Evolutionary conservation across 1,284 basidiomycete species (phyloP).

Genomic region (Apiotrichum montevideense): DNA sequence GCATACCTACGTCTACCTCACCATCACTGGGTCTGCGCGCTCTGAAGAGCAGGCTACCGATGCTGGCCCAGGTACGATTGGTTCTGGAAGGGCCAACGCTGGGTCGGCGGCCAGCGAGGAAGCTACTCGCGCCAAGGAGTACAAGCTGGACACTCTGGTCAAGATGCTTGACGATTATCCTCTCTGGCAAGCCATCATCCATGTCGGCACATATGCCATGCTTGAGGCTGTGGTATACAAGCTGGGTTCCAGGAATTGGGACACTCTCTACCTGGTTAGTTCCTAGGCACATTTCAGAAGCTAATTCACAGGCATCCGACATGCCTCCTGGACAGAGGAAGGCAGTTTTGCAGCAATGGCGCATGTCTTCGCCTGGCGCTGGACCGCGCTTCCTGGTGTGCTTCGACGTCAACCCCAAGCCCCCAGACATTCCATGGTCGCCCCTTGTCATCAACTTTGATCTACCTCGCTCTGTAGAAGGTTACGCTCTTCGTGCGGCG

Average conservation of each 20-base stretch:
- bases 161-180: constrained; percentile 81
- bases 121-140: constrained; percentile 82
- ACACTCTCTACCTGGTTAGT: constrained; percentile 62
- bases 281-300: background rate
- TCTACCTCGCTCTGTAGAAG: constrained; percentile 88
- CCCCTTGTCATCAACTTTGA: constrained; percentile 92
- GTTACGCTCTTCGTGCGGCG: constrained; percentile 68
- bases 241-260: constrained; percentile 73
- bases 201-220: constrained; percentile 77
- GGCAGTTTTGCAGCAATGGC: constrained; percentile 56
- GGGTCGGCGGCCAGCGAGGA: constrained; percentile 59
- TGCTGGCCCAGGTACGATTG: constrained; percentile 77
- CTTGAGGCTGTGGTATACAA: constrained; percentile 84
- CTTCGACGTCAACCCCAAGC: constrained; percentile 84
- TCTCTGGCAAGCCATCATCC: constrained; percentile 70
- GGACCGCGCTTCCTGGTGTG: constrained; percentile 66
- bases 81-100: constrained; percentile 60
- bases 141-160: constrained; percentile 91
- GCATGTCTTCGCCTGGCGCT: constrained; percentile 28
- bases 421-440: constrained; percentile 78
- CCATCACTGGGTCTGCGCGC: constrained; percentile 74
- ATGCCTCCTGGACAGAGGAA: constrained; percentile 62
- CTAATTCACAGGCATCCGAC: constrained; percentile 50
- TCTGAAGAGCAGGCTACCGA: constrained; percentile 56
- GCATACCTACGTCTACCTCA: constrained; percentile 87